Evolutionary conservation across 1,139 yeast species (phyloP).

Genomic region (Candida glucosophila): DNA sequence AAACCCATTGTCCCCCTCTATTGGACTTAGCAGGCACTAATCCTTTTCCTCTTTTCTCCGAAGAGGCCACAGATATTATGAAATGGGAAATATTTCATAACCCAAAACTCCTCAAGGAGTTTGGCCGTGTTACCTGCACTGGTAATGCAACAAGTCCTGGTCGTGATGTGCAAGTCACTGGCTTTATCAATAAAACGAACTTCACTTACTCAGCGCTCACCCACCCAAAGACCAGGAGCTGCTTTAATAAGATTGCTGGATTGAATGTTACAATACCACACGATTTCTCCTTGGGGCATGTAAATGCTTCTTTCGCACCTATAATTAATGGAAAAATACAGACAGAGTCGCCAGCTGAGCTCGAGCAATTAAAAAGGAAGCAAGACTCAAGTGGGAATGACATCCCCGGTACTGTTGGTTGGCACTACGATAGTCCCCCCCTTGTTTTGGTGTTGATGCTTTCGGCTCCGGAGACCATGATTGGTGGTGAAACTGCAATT

Average conservation of each 20-base stretch:
- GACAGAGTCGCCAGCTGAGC: neutral
- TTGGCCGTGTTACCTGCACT: slow-evolving; percentile 16
- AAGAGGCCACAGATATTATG: slow-evolving; percentile 22
- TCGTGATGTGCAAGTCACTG: slow-evolving; percentile 22
- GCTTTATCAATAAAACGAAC: slow-evolving; percentile 9
- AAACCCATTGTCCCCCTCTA: slow-evolving; percentile 11
- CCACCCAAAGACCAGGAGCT: slow-evolving; percentile 11
- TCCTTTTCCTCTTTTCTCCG: slow-evolving; percentile 21
- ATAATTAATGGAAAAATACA: slow-evolving; percentile 11
- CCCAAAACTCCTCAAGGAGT: slow-evolving; percentile 16
- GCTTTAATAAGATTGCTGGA: slow-evolving; percentile 14
- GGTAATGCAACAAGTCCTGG: slow-evolving; percentile 12
- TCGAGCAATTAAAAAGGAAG: neutral
- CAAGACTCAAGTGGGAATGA: slow-evolving; percentile 5
- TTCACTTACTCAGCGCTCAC: slow-evolving; percentile 16
- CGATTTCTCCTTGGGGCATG: slow-evolving; percentile 16
- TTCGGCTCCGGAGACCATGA: slow-evolving; percentile 18
- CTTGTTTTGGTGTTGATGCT: slow-evolving; percentile 24
- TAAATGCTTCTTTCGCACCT: slow-evolving; percentile 19
- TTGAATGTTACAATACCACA: slow-evolving; percentile 13
- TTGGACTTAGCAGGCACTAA: slow-evolving; percentile 21
- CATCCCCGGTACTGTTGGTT: slow-evolving; percentile 8
- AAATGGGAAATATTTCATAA: slow-evolving; percentile 21
- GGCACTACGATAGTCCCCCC: slow-evolving; percentile 25
- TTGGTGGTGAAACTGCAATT: slow-evolving; percentile 27